A percentile compares a stretch with the other conserved stretches of the same genome.
Conservation (phyloP, 495 filamentous ascomycete species). For the Lophiostoma macrostomum region DNA sequence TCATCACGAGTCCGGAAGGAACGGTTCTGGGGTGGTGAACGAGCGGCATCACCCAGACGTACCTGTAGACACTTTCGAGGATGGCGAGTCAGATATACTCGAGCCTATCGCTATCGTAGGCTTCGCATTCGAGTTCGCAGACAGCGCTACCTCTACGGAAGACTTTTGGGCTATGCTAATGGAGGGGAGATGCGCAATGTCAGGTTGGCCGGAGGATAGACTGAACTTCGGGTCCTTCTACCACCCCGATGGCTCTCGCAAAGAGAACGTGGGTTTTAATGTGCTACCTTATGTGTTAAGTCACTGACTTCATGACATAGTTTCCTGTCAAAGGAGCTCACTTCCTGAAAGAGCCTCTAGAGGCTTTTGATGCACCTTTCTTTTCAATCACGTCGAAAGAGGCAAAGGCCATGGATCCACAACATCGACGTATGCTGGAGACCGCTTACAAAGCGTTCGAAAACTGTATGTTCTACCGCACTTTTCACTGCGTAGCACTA, state of each 20-base stretch:
- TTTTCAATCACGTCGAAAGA: conserved; percentile 10
- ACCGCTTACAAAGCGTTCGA: conserved; percentile 10
- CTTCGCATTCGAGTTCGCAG: conserved; percentile 61
- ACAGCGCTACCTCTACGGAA: conserved; percentile 49
- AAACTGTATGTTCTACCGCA: too few species aligned
- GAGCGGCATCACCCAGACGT: too few species aligned
- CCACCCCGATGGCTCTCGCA: neutral
- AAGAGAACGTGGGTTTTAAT: neutral
- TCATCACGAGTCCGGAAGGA: too few species aligned
- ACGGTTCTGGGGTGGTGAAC: too few species aligned
- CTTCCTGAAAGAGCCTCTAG: conserved; percentile 3
- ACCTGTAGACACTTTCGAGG: too few species aligned
- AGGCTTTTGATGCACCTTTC: conserved; percentile 15
- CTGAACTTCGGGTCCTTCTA: conserved; percentile 6
- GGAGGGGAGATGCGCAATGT: neutral
- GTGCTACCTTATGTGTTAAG: too few species aligned
- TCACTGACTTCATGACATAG: too few species aligned
- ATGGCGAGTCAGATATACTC: too few species aligned
- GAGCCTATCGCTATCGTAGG: conserved; percentile 61
- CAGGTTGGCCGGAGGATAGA: conserved; percentile 3
- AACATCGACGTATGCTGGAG: conserved; percentile 8
- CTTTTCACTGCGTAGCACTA: too few species aligned
- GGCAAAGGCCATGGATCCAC: conserved; percentile 12
- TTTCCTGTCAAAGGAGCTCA: neutral
- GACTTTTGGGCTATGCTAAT: conserved; percentile 58